These are phyloP conservation scores for Naumovozyma baii DNA, from an alignment of 805 yeast genomes.

Conservation along the genomic window DNA sequence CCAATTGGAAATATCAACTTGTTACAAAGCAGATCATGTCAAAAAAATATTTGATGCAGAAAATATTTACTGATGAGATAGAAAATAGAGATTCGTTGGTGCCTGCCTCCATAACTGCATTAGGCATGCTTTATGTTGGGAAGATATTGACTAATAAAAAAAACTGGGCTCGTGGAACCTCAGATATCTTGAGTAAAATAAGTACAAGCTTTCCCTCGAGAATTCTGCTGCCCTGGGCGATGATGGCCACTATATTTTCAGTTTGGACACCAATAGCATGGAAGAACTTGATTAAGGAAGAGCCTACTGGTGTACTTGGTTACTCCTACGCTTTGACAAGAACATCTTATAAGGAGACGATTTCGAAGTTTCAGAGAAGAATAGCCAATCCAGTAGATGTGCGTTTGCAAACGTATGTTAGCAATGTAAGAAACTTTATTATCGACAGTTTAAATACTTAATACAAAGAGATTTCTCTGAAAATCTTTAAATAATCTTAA, in stretches of 20 bases:
- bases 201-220: conserved; percentile 22
- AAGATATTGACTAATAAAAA: conserved; percentile 19
- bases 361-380: not conserved
- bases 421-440: conserved; percentile 4
- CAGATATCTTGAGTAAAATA: conserved; percentile 9
- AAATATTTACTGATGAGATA: conserved; percentile 15
- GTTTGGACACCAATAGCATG: conserved; percentile 22
- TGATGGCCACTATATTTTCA: conserved; percentile 17
- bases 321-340: not conserved
- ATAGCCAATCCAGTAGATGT: not conserved
- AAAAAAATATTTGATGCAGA: conserved; percentile 9
- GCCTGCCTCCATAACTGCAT: conserved; percentile 20
- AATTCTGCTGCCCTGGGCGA: conserved; percentile 12
- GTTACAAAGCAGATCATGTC: not conserved
- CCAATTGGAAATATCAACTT: not conserved
- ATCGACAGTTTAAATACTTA: not conserved
- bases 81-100: conserved; percentile 20
- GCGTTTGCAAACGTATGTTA: not conserved
- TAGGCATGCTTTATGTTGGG: conserved; percentile 24
- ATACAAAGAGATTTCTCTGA: not conserved
- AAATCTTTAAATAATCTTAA: not conserved
- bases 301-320: conserved; percentile 1
- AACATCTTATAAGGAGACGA: not conserved
- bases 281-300: conserved; percentile 13
- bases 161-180: conserved; percentile 15